phyloP scores from a whole-genome alignment of 495 filamentous ascomycete genomes.

The Emericellopsis terricola region DNA sequence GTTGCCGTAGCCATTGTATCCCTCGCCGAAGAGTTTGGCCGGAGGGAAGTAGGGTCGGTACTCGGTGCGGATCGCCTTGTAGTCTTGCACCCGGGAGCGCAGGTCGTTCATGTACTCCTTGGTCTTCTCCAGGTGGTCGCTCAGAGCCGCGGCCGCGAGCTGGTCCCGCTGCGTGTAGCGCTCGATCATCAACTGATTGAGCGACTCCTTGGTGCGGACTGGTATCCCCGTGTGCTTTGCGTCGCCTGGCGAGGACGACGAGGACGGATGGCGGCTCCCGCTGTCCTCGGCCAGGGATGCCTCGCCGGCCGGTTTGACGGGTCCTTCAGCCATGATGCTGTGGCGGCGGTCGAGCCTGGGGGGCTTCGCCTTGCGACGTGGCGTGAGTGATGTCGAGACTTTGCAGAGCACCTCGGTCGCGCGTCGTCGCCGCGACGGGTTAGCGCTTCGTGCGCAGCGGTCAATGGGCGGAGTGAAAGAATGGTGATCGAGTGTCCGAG shows the following conservation, averaged over 20 bases:
- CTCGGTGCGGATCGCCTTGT: constrained; percentile 31
- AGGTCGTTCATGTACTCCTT: constrained; percentile 19
- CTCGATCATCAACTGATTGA: constrained; percentile 46
- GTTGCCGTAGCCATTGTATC: constrained; percentile 85
- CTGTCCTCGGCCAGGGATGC: background rate
- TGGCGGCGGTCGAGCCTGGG: background rate
- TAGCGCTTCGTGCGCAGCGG: too few relatives aligned
- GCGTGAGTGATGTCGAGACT: too few relatives aligned
- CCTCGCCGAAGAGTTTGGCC: constrained; percentile 42
- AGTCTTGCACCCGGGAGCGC: constrained; percentile 23
- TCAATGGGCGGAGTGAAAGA: too few relatives aligned
- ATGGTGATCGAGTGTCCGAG: too few relatives aligned
- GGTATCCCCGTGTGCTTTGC: constrained; percentile 10
- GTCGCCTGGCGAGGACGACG: constrained; percentile 11
- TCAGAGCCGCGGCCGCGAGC: constrained; percentile 43
- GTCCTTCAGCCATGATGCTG: background rate
- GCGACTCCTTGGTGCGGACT: constrained; percentile 24
- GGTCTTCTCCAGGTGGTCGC: constrained; percentile 21
- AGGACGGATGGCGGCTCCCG: too few relatives aligned
- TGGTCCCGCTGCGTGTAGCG: constrained; percentile 66
- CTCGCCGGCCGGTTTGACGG: background rate
- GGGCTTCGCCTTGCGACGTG: too few relatives aligned
- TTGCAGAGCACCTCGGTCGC: too few relatives aligned
- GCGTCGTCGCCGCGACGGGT: too few relatives aligned
- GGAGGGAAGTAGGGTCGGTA: constrained; percentile 26